Evolutionary conservation across 768 basidiomycete species (phyloP), one percentile per base, ranked within the genome.

Genomic region (Mycena amicta): DNA sequence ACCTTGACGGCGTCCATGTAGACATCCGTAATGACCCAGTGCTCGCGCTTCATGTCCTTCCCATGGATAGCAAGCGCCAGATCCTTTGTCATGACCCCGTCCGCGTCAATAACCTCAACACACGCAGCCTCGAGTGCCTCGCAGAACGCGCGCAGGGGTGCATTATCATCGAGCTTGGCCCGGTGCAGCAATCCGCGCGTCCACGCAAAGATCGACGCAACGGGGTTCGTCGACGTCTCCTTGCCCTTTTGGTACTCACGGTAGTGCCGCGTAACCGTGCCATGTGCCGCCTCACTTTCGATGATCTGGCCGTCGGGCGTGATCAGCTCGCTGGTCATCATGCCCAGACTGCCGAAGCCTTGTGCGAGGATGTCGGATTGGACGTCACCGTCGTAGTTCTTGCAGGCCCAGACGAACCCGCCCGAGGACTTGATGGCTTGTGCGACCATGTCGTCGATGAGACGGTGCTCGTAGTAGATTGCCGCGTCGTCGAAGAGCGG

Each of bases 131-230:
- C 97, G 39, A 99, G 82, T 61, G 87, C 85, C 49, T 80, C 67
- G 66, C 89, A 93, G 75, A 96, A 99, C 46, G 75, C 73, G 52
- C 75, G 78, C 27, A 99, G 83, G 30, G 79, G 78, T 22, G 83
- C 84, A 71, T 96, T 98, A 39, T 77, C 78, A 70, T 99, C 96
- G 29, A 98, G 81, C 79, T 93, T 94, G 62, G 95, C 95, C 64
- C 95, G 89, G 77, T 94, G 93, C 53, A 93, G 76, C 40, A 99
- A 82, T 0, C 96, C 96, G 46, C 97, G 88, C 16, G 96, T 98
- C 96, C 96, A 99, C 6, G 96, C 96, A 68, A 95, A 98, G 78
- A 99, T 98, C 56, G 92, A 94, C 45, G 96, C 96, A 65, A 98
- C 95, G 39, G 96, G 95, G 83, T 99, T 99, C 47, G 96, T 99